Percentiles rank a stretch among this genome's conserved stretches.
These are phyloP conservation scores for Aspergillus intermedius DNA, from an alignment of 2,329 filamentous ascomycete species.

Conservation along the genomic window DNA sequence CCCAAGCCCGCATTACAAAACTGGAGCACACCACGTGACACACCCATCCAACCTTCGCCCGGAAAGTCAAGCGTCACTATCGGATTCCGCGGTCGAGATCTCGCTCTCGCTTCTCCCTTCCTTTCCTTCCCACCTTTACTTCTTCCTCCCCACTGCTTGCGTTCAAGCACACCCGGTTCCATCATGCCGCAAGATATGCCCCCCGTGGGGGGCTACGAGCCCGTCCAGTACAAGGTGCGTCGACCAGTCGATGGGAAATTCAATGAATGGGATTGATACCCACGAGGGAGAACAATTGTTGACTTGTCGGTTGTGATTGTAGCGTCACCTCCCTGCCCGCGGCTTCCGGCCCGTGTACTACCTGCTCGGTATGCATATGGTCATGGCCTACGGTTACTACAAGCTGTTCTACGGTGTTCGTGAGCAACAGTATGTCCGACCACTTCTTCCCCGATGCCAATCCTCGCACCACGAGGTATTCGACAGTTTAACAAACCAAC, in stretches of 20 bases:
- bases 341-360: constrained; percentile 81
- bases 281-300: background rate
- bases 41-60: background rate
- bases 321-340: constrained; percentile 87
- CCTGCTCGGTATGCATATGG: constrained; percentile 65
- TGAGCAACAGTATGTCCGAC: constrained; percentile 73
- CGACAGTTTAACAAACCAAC: constrained; percentile 5
- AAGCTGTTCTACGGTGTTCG: constrained; percentile 73
- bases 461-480: background rate
- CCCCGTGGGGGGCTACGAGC: constrained; percentile 85
- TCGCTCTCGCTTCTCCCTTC: constrained; percentile 6
- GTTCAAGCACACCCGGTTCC: constrained; percentile 11
- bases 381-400: constrained; percentile 91
- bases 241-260: background rate
- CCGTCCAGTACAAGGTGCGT: constrained; percentile 89
- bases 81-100: constrained; percentile 20
- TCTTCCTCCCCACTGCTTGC: background rate
- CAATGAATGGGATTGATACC: background rate
- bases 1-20: constrained; percentile 26
- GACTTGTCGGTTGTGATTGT: constrained; percentile 6
- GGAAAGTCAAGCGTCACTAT: constrained; percentile 9
- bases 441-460: constrained; percentile 1
- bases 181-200: constrained; percentile 97
- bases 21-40: constrained; percentile 19
- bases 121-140: constrained; percentile 9